Evolutionary conservation across 495 filamentous ascomycete species (phyloP), one percentile per base, ranked within the genome.

Genomic region (Daldinia caldariorum): DNA sequence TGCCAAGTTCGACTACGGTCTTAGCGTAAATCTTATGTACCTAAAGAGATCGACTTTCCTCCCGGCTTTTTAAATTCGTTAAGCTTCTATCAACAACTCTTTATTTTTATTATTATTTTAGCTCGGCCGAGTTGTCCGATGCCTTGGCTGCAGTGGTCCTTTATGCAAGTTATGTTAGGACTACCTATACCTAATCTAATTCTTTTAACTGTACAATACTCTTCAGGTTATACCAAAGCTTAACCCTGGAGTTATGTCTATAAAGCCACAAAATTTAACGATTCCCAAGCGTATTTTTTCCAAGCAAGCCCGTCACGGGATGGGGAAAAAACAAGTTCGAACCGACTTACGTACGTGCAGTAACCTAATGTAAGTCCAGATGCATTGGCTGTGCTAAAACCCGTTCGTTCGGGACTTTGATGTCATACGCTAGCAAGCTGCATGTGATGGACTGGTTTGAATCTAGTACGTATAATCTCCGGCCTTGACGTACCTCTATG

Each of bases 71-170:
- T 32, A 43, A 1, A 35, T 35, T 37, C 29, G 43, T 59, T 29
- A 10, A 61, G 32, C 51, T 61, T 56, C 38, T 26, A 26, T 26
- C 26, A 26, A 26, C 26, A 26, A 29, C 10, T 51, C 38, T 26
- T 43, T 59, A 53, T 63, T 69, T 69, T 35, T 35, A 3, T 35
- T 35, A 35, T 35, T 58, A 34, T 69, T 69, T 54, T 55, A 31
- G 29, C 16, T 47, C 43, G 43, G 41, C 41, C 5, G 20, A 8
- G 6, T 7, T 43, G 16, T 43, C 39, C 39, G 39, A 43, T 3
- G 8, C 43, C 43, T 47, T 47, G 43, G 16, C 43, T 47, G 43
- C 43, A 47, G 43, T 20, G 43, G 18, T 26, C 26, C 2, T 6
- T 47, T 22, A n/a, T 43, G n/a, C 39, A 14, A 43, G 39, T n/a